These are phyloP conservation scores for Leccinum longicurvipes DNA, from an alignment of 768 basidiomycete species.

Conservation along the genomic window DNA sequence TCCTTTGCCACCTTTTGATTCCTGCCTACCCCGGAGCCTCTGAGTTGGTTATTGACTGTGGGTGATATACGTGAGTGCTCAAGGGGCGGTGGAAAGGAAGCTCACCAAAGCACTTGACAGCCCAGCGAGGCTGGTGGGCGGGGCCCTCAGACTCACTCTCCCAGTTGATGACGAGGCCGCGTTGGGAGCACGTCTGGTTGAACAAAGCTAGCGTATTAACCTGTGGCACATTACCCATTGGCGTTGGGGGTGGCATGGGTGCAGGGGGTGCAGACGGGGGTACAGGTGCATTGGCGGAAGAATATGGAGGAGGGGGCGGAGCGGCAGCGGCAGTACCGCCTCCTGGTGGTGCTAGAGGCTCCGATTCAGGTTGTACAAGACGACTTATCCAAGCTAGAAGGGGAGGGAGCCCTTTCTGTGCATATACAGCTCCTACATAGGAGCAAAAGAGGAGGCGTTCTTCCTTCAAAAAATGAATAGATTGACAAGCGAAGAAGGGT, in stretches of 20 bases:
- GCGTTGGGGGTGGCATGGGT: constrained; percentile 17
- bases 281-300: constrained; percentile 11
- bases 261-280: constrained; percentile 20
- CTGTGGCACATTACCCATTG: constrained; percentile 20
- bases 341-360: constrained; percentile 22
- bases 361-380: constrained; percentile 49
- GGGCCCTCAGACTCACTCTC: constrained; percentile 46
- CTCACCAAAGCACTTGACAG: constrained; percentile 52
- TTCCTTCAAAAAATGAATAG: constrained; percentile 40
- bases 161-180: constrained; percentile 44
- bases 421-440: constrained; percentile 65
- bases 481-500: not conserved
- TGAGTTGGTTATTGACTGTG: constrained; percentile 49
- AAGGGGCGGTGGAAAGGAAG: constrained; percentile 1
- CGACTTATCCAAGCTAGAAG: constrained; percentile 59
- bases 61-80: not conserved
- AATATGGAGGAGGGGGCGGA: constrained; percentile 26
- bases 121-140: constrained; percentile 56
- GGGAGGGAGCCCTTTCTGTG: constrained; percentile 47
- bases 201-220: constrained; percentile 45
- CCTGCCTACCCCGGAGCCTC: constrained; percentile 49
- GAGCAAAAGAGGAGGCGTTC: constrained; percentile 52
- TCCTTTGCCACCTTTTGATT: constrained; percentile 68
- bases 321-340: constrained; percentile 8
- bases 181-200: constrained; percentile 53